Evolutionary conservation across 164 flowering plant species (phyloP).

Genomic region (Dillenia suffruticosa): DNA sequence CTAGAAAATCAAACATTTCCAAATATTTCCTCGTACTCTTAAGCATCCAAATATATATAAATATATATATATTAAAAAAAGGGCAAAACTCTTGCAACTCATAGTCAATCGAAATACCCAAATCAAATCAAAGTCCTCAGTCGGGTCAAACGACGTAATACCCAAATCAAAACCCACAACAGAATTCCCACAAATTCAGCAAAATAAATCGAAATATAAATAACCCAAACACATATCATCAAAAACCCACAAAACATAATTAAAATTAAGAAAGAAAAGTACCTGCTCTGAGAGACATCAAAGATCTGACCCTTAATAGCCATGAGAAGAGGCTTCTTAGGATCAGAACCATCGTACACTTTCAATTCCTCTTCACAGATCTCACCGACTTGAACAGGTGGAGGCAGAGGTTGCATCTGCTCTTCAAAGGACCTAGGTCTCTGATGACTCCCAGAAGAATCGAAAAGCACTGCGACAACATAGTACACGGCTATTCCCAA

Average conservation of each 20-base stretch:
- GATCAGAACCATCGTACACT: conserved; percentile 79
- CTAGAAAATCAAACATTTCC: too few species aligned
- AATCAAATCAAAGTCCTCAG: neutral
- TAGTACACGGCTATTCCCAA: conserved; percentile 44
- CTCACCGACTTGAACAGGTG: conserved; percentile 96
- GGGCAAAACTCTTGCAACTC: too few species aligned
- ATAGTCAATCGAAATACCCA: neutral
- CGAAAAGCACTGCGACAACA: conserved; percentile 35
- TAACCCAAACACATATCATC: neutral
- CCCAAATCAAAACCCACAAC: neutral
- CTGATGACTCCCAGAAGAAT: conserved; percentile 18
- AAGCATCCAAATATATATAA: too few species aligned
- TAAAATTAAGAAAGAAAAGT: neutral
- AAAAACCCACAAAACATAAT: neutral
- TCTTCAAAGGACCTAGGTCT: conserved; percentile 34
- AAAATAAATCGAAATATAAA: neutral
- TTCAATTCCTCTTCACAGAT: conserved; percentile 75
- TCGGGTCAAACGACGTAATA: neutral
- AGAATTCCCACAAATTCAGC: neutral
- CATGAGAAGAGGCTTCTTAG: conserved; percentile 86
- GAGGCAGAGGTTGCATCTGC: conserved; percentile 69
- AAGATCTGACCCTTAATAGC: conserved; percentile 99
- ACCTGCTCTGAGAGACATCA: conserved; percentile 89
- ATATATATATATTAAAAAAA: too few species aligned
- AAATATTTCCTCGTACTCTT: too few species aligned